phyloP scores from a whole-genome alignment of 2,329 filamentous ascomycete genomes.

The Dactylellina haptotyla region DNA sequence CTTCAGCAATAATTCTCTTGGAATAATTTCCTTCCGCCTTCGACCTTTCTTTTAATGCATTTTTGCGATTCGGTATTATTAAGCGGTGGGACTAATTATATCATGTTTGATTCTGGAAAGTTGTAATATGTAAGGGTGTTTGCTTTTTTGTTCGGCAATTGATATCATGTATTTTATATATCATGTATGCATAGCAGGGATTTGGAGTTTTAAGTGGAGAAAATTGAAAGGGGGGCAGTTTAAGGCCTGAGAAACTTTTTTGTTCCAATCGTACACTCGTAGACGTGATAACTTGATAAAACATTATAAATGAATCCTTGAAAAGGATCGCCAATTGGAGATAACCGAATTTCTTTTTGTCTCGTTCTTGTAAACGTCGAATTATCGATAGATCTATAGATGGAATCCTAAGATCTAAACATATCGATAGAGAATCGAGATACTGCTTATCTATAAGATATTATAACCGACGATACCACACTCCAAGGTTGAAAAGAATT shows the following conservation, averaged over 20 bases:
- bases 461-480: no score
- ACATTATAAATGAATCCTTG: background rate
- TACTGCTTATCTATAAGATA: no score
- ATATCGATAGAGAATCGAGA: no score
- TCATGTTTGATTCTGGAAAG: background rate
- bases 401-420: no score
- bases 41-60: background rate
- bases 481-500: no score
- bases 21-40: background rate
- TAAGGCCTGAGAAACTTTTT: slow-evolving; percentile 1
- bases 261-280: background rate
- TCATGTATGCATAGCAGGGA: background rate
- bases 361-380: no score
- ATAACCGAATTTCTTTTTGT: background rate
- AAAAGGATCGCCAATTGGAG: no score
- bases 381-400: no score
- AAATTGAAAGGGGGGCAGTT: background rate
- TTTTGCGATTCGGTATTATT: background rate
- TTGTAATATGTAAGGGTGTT: background rate
- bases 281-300: background rate
- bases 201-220: background rate
- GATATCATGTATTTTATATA: slow-evolving; percentile 1
- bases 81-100: slow-evolving; percentile 3
- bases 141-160: background rate
- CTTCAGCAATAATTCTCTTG: background rate